phyloP scores from a whole-genome alignment of 176 grass and related monocot genomes.

The Bothriochloa decipiens region DNA sequence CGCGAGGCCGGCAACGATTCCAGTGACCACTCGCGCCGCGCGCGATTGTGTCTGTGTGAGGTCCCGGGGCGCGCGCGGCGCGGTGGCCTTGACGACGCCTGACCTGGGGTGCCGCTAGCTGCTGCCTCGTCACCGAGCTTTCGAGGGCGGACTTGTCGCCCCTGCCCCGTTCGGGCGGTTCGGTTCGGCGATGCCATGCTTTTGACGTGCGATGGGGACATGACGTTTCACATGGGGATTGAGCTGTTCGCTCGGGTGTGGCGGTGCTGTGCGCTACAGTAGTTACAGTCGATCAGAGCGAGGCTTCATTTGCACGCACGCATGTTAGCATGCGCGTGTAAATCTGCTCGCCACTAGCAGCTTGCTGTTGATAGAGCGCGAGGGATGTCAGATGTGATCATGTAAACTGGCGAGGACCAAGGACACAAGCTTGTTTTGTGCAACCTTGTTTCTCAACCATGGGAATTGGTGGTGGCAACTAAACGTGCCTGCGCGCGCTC shows the following conservation, averaged over 20 bases:
- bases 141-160: not conserved
- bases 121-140: not conserved
- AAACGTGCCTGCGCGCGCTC: not conserved
- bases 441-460: not conserved
- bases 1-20: not conserved
- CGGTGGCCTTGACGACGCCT: not conserved
- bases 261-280: not conserved
- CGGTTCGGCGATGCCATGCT: not conserved
- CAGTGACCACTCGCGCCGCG: no score
- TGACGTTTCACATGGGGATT: slow-evolving; percentile 13
- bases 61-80: not conserved
- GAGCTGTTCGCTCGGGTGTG: not conserved
- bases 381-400: not conserved
- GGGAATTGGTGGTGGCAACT: not conserved
- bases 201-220: slow-evolving; percentile 3
- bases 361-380: not conserved
- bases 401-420: not conserved
- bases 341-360: slow-evolving; percentile 10
- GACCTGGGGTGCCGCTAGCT: no score
- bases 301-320: not conserved
- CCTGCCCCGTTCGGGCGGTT: not conserved
- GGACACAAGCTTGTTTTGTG: not conserved
- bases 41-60: no score
- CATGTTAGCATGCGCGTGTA: not conserved
- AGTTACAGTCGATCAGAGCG: not conserved